These are phyloP conservation scores for Coemansia sp. DNA, from an alignment of 192 early-diverging fungal genomes.

Conservation along the genomic window DNA sequence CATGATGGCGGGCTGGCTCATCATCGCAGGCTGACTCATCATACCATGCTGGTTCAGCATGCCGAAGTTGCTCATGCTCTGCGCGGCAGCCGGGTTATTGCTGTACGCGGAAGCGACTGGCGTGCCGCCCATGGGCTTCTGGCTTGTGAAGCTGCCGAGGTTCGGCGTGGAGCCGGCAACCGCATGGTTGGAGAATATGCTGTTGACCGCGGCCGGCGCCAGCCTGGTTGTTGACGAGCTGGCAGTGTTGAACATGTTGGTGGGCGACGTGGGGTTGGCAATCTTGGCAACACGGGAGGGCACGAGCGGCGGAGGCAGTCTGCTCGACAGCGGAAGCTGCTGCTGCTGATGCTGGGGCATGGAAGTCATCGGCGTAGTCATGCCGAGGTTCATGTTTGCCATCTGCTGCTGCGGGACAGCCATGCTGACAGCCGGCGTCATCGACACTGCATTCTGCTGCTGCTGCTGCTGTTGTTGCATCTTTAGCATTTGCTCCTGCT, in stretches of 20 bases:
- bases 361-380: conserved; percentile 11
- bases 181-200: conserved; percentile 32
- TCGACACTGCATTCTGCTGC: neutral
- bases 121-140: conserved; percentile 1
- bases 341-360: conserved; percentile 8
- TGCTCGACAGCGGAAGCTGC: conserved; percentile 29
- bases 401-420: conserved; percentile 16
- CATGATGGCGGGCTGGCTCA: conserved; percentile 14
- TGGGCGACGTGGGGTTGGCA: conserved; percentile 18
- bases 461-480: conserved; percentile 45
- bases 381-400: conserved; percentile 7
- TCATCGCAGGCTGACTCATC: neutral
- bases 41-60: conserved; percentile 11
- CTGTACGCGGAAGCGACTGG: neutral
- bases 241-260: neutral
- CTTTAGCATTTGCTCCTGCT: conserved; percentile 49
- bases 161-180: conserved; percentile 44
- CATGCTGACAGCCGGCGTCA: neutral
- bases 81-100: conserved; percentile 19
- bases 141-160: conserved; percentile 30
- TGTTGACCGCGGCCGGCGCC: neutral
- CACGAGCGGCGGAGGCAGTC: conserved; percentile 44
- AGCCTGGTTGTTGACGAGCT: neutral
- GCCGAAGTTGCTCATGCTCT: conserved; percentile 36
- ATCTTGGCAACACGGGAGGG: conserved; percentile 28